Conservation (phyloP, 495 filamentous ascomycete genomes). For the Neurospora sp. region DNA sequence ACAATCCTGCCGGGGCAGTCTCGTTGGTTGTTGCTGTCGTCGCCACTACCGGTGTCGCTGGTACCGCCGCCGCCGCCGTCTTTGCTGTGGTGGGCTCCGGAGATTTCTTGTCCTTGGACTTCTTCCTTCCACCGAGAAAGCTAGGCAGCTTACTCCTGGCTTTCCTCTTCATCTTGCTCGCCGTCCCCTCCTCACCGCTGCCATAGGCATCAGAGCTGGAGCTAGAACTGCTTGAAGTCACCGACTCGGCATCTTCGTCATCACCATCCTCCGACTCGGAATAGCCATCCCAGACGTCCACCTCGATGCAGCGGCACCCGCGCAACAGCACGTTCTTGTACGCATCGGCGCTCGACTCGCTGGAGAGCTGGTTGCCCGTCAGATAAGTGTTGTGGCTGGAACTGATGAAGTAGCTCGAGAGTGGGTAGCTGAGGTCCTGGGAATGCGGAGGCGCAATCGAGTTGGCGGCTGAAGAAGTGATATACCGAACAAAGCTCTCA, state of each 20-base stretch:
- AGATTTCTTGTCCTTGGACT: neutral
- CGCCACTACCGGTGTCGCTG: neutral
- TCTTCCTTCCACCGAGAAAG: constrained; percentile 24
- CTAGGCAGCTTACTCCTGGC: constrained; percentile 27
- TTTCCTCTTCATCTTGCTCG: constrained; percentile 22
- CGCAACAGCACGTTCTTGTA: constrained; percentile 75
- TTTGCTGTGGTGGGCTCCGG: neutral
- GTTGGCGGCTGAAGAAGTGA: constrained; percentile 45
- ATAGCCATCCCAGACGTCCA: constrained; percentile 89
- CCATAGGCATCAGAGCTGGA: constrained; percentile 14
- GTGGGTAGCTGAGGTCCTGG: constrained; percentile 51
- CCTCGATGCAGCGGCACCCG: constrained; percentile 89
- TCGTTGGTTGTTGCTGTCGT: neutral
- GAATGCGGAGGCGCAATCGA: constrained; percentile 28
- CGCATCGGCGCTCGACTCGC: constrained; percentile 66
- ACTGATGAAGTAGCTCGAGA: constrained; percentile 83
- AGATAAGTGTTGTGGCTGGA: constrained; percentile 95
- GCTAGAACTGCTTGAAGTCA: constrained; percentile 11
- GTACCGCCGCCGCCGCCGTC: neutral
- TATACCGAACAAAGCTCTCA: constrained; percentile 46
- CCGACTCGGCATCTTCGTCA: constrained; percentile 10
- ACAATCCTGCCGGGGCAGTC: neutral
- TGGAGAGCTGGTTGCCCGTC: constrained; percentile 83
- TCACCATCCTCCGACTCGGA: constrained; percentile 28
- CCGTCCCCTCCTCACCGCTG: constrained; percentile 6